phyloP scores from a whole-genome alignment of 768 basidiomycete species.

The Boletus vinaceobasis region DNA sequence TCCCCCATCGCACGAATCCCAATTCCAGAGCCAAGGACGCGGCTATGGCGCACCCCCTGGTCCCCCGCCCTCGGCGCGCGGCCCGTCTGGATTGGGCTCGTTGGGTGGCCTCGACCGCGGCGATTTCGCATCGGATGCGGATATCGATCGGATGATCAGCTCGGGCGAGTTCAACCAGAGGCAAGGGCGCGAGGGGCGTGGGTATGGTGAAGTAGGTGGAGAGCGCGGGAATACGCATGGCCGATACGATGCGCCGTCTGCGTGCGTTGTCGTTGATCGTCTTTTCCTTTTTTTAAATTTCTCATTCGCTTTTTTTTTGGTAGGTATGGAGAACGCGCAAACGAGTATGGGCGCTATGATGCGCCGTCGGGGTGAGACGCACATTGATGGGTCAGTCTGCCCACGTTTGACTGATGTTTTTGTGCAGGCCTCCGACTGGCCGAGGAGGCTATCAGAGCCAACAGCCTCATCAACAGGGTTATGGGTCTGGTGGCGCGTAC shows the following conservation, averaged over 20 bases:
- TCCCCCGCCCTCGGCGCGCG: constrained; percentile 1
- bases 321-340: not conserved
- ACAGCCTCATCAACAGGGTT: not conserved
- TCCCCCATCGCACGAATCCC: not conserved
- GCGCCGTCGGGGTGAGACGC: constrained; percentile 11
- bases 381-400: not conserved
- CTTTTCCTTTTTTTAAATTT: not conserved
- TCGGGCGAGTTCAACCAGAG: constrained; percentile 9
- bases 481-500: constrained; percentile 2
- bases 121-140: constrained; percentile 31
- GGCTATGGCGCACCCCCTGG: constrained; percentile 5
- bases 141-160: constrained; percentile 21
- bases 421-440: constrained; percentile 7
- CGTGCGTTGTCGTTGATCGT: not conserved
- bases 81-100: not conserved
- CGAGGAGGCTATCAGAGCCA: constrained; percentile 5
- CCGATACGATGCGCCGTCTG: constrained; percentile 5
- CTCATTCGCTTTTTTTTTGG: too few species aligned
- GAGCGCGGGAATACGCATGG: not conserved
- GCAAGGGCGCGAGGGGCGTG: not conserved
- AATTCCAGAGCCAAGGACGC: not conserved
- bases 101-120: constrained; percentile 17
- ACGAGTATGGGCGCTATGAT: constrained; percentile 8
- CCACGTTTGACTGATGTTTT: not conserved
- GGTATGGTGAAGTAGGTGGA: not conserved